Evolutionary conservation across 805 yeast species (phyloP), one percentile per base, ranked within the genome.

Genomic region (Myxozyma geophila): DNA sequence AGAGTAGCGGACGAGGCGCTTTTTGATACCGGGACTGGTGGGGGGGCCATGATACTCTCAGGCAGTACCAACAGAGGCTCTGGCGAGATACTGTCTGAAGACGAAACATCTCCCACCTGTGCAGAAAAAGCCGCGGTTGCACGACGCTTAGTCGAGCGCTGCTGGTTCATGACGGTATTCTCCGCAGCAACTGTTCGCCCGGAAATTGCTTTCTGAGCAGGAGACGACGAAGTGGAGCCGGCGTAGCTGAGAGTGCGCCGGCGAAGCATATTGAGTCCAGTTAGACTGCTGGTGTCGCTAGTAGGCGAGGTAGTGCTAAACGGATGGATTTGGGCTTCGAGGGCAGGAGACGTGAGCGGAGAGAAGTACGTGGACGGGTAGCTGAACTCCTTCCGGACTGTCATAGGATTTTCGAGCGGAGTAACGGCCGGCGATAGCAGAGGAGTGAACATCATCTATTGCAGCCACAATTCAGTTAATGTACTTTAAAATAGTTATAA

Each of bases 391-490:
- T 54, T 51, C 23, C 46, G 52, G 21, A 60, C 47, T 12, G 62
- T n/a, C 62, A 65, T 54, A 6, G 60, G 59, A 33, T 57, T 51
- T 6, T 77, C 90, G 70, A 81, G 70, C 0, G 91, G 91, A 2
- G 91, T 84, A 15, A 85, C 88, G 9, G 89, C 87, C 0, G 96
- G 96, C 1, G 92, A 87, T 1, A 87, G 83, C 64, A 89, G 78
- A 0, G 96, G 95, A 0, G 95, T 89, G 75, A 87, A 89, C 60
- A 66, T 53, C 63, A 59, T 59, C 63, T 64, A 40, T 10, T 36
- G 7, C 7, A 19, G 17, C 37, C 7, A 7, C 17, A 53, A 15
- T 5, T 8, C 7, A 17, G 19, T 17, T 39, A 13, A 21, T 1
- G 12, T 9, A 9, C 13, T 28, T 8, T n/a, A 36, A 0, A 17